These are phyloP conservation scores for Pezicula rhizophila DNA, from an alignment of 2,329 filamentous ascomycete species.

Conservation along the genomic window DNA sequence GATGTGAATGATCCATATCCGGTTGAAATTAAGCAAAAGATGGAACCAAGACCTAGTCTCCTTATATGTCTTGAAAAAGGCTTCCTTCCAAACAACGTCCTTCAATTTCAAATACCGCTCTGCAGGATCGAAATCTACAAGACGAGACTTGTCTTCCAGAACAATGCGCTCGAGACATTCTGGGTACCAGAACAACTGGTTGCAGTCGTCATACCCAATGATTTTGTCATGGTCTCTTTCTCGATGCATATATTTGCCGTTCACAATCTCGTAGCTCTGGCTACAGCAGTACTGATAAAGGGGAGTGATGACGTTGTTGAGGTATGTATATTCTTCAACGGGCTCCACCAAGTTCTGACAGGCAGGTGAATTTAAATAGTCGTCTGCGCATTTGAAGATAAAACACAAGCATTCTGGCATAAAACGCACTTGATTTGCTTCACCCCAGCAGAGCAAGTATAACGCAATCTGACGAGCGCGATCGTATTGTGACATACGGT, in stretches of 20 bases:
- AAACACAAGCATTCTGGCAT: slow-evolving; percentile 96
- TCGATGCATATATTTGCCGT: slow-evolving; percentile 92
- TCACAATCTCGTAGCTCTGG: slow-evolving; percentile 91
- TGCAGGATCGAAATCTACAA: slow-evolving; percentile 82
- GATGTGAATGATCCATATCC: slow-evolving; percentile 97
- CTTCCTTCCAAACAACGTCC: slow-evolving; percentile 96
- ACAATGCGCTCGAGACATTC: slow-evolving; percentile 94
- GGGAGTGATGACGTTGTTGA: slow-evolving; percentile 92
- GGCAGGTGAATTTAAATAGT: slow-evolving; percentile 89
- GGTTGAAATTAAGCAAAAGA: slow-evolving; percentile 96
- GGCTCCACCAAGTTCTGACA: slow-evolving; percentile 89
- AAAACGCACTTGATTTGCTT: slow-evolving; percentile 96
- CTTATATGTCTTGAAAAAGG: slow-evolving; percentile 99
- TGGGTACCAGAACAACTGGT: slow-evolving; percentile 99
- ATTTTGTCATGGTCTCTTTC: slow-evolving; percentile 90
- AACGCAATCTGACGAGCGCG: slow-evolving; percentile 87
- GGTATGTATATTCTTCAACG: slow-evolving; percentile 89
- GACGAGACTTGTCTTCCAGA: slow-evolving; percentile 86
- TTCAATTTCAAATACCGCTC: slow-evolving; percentile 88
- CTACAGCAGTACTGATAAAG: slow-evolving; percentile 93
- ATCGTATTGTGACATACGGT: slow-evolving; percentile 98
- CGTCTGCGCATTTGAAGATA: slow-evolving; percentile 98
- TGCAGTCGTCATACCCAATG: slow-evolving; percentile 97
- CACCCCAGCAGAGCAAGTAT: slow-evolving; percentile 93
- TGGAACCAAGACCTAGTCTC: slow-evolving; percentile 98